phyloP scores from a whole-genome alignment of 1,284 basidiomycete species.

The Fomitopsis schrenkii region DNA sequence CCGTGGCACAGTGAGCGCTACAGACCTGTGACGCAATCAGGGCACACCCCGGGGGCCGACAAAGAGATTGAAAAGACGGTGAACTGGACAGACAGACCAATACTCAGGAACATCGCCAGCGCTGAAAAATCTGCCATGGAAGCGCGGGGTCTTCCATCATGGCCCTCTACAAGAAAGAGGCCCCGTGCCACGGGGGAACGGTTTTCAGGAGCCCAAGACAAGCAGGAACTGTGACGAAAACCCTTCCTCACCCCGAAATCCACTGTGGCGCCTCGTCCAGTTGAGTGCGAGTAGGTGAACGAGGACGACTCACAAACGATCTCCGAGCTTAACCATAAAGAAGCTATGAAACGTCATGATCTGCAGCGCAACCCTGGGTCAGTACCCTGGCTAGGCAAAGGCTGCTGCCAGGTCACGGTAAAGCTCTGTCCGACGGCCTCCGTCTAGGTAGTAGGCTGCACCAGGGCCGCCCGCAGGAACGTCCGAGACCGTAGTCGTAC shows the following conservation, averaged over 20 bases:
- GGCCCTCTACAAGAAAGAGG: constrained; percentile 11
- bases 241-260: neutral
- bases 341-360: constrained; percentile 20
- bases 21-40: neutral
- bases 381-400: neutral
- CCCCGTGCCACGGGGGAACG: neutral
- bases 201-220: too few species aligned
- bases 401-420: constrained; percentile 10
- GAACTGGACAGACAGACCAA: constrained; percentile 18
- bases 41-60: neutral
- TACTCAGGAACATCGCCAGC: constrained; percentile 24
- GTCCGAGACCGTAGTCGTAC: too few species aligned
- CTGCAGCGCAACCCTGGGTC: constrained; percentile 2
- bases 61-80: constrained; percentile 17
- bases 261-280: constrained; percentile 11
- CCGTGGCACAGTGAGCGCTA: constrained; percentile 20
- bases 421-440: constrained; percentile 14
- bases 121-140: constrained; percentile 19
- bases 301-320: constrained; percentile 21
- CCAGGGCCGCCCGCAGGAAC: too few species aligned
- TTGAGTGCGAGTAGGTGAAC: constrained; percentile 11
- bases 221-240: neutral
- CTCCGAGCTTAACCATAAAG: constrained; percentile 22
- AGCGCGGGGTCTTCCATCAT: constrained; percentile 18
- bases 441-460: constrained; percentile 9